A percentile compares a stretch with the other conserved stretches of the same genome.
These are phyloP conservation scores for Syzygium oleosum DNA, from an alignment of 345 rosid species.

Conservation along the genomic window DNA sequence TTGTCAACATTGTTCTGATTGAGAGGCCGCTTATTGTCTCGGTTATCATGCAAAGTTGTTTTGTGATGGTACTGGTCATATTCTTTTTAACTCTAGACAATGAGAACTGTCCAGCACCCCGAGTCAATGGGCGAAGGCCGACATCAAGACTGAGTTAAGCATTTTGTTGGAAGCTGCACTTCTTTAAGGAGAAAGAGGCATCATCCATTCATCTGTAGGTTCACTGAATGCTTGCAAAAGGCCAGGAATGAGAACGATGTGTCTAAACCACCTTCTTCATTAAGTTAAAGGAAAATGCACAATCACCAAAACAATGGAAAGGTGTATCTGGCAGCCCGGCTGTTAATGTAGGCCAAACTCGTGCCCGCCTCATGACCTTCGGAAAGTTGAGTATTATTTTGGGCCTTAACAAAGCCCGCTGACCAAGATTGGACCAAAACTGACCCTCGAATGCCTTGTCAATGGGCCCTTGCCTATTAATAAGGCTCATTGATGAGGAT, in stretches of 20 bases:
- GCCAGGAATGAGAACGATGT: not conserved
- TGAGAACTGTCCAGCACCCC: not conserved
- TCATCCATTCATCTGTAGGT: not conserved
- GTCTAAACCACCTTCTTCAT: not conserved
- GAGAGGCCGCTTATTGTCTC: not conserved
- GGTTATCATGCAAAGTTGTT: not conserved
- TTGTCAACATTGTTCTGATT: not conserved
- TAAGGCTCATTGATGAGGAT: not conserved
- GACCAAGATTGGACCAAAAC: not conserved
- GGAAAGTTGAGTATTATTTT: not conserved
- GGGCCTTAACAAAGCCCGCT: not conserved
- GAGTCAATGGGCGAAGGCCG: not conserved
- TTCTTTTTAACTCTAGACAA: not conserved
- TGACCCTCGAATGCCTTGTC: not conserved
- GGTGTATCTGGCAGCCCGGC: not conserved
- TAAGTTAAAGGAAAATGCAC: not conserved
- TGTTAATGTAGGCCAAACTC: too few species aligned
- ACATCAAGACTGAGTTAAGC: not conserved
- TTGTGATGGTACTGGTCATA: not conserved
- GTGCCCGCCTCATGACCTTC: too few species aligned
- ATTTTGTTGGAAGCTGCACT: not conserved
- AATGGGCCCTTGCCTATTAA: not conserved
- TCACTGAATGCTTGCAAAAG: not conserved
- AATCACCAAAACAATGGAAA: not conserved
- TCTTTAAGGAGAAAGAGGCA: not conserved